Conservation (phyloP, 805 yeast genomes). For the Saturnispora hagleri region DNA sequence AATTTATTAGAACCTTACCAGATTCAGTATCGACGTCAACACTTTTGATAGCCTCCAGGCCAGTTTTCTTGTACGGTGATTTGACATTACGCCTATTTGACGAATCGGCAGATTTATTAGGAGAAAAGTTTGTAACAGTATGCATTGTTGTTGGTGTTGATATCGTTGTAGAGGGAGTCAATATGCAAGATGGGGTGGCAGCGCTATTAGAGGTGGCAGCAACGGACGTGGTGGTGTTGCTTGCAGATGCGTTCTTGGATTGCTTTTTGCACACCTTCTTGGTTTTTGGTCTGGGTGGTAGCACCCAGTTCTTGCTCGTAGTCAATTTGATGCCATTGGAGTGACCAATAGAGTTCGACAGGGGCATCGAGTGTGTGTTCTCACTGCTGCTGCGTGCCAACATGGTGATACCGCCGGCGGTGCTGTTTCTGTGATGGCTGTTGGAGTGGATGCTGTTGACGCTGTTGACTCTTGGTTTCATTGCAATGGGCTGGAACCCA, state of each 20-base stretch:
- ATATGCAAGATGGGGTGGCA: background rate
- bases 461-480: slow-evolving; percentile 17
- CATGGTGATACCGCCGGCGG: background rate
- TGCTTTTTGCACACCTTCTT: slow-evolving; percentile 16
- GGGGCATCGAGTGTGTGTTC: background rate
- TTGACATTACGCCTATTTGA: background rate
- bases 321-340: slow-evolving; percentile 10
- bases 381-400: background rate
- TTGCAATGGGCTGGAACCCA: slow-evolving; percentile 24
- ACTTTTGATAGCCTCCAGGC: slow-evolving; percentile 9
- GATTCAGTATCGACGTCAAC: slow-evolving; percentile 11
- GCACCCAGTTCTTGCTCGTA: slow-evolving; percentile 35
- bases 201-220: background rate
- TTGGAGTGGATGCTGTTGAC: slow-evolving; percentile 14
- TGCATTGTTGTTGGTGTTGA: background rate
- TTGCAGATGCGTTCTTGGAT: background rate
- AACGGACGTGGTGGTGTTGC: background rate
- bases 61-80: background rate
- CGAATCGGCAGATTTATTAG: background rate
- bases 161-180: background rate
- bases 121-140: background rate
- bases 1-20: slow-evolving; percentile 21
- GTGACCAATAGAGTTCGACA: background rate
- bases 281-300: slow-evolving; percentile 45
- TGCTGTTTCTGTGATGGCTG: slow-evolving; percentile 6